A percentile compares a stretch with the other conserved stretches of the same genome.
These are phyloP conservation scores for Ammopiptanthus mongolicus DNA, from an alignment of 306 rosid genomes.

Conservation along the genomic window DNA sequence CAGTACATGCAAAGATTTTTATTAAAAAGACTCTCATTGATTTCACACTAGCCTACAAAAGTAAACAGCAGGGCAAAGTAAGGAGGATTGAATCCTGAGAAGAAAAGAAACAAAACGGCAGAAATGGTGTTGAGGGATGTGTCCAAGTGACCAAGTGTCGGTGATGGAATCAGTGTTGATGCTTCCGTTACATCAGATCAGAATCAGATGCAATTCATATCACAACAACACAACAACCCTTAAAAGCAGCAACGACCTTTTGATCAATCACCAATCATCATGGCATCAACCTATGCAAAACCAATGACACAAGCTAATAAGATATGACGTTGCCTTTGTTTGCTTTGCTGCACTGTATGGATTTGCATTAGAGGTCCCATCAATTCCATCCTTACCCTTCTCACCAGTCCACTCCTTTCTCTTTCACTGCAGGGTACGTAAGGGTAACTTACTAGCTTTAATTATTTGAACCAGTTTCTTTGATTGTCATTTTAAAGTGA, in stretches of 20 bases:
- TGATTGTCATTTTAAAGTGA: not conserved
- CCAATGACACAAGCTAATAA: not conserved
- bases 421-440: not conserved
- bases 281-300: not conserved
- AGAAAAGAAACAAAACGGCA: not conserved
- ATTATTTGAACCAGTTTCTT: not conserved
- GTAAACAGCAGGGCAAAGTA: not conserved
- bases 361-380: slow-evolving; percentile 10
- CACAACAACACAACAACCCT: not conserved
- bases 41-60: not conserved
- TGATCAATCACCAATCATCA: slow-evolving; percentile 31
- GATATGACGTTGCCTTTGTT: slow-evolving; percentile 17
- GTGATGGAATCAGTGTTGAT: slow-evolving; percentile 25
- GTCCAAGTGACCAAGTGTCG: not conserved
- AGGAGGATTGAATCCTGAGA: not conserved
- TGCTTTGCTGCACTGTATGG: not conserved
- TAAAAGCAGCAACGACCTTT: slow-evolving; percentile 28
- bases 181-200: slow-evolving; percentile 21
- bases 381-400: slow-evolving; percentile 16
- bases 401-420: not conserved
- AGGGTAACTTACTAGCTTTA: not conserved
- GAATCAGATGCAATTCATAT: not conserved
- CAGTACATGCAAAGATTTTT: not conserved
- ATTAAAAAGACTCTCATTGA: not conserved
- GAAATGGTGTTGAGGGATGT: not conserved